Percentiles rank a stretch among this genome's conserved stretches.
Conservation (phyloP, 768 basidiomycete species). For the Amanita molliuscula region DNA sequence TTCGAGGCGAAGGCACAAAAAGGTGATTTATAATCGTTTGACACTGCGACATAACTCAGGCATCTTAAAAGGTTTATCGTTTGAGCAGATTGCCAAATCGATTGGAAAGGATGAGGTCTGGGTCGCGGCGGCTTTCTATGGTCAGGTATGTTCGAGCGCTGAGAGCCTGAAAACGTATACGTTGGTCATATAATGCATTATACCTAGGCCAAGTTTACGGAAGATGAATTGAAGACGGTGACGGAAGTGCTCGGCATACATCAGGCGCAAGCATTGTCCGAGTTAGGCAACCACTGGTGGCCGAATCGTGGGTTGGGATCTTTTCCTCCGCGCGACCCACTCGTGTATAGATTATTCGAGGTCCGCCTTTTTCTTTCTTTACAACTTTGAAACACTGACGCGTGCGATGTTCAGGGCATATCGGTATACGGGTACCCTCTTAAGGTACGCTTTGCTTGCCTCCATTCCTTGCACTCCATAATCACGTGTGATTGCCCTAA, state of each 20-base stretch:
- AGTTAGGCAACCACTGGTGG: conserved; percentile 60
- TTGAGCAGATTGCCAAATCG: conserved; percentile 54
- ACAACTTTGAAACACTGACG: not conserved
- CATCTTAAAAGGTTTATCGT: conserved; percentile 42
- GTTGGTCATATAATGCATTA: not conserved
- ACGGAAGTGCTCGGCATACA: conserved; percentile 39
- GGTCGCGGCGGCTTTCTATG: conserved; percentile 77
- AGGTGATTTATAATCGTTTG: conserved; percentile 24
- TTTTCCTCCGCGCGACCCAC: conserved; percentile 66
- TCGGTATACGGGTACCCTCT: conserved; percentile 73
- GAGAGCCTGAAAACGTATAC: not conserved
- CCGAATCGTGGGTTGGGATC: conserved; percentile 65
- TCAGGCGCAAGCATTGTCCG: conserved; percentile 23
- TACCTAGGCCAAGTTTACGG: conserved; percentile 53
- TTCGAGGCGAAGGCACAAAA: conserved; percentile 62
- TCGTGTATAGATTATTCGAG: conserved; percentile 78
- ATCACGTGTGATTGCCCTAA: not conserved
- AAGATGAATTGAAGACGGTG: conserved; percentile 48
- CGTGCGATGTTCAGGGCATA: conserved; percentile 34
- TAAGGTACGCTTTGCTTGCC: conserved; percentile 36
- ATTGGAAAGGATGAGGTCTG: conserved; percentile 72
- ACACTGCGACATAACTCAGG: not conserved
- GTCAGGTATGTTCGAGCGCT: conserved; percentile 39
- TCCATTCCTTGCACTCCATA: not conserved
- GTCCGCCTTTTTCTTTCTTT: conserved; percentile 19